These are phyloP conservation scores for Juglanconis sp. DNA, from an alignment of 2,329 filamentous ascomycete species.

Conservation along the genomic window DNA sequence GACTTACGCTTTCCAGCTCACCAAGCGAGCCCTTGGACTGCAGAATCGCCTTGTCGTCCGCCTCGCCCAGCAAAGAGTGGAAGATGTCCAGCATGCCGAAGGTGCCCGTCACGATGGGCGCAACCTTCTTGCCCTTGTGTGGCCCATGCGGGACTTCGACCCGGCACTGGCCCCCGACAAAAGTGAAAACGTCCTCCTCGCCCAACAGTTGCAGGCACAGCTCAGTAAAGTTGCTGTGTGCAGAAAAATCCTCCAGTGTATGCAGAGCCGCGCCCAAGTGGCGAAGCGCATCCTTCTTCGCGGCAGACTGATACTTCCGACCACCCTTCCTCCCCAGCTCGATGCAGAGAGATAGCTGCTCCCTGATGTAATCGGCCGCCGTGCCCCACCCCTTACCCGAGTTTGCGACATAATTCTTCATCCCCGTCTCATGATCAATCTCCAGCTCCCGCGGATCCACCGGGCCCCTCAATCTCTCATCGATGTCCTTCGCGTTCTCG, in stretches of 20 bases:
- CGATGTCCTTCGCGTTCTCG: constrained; percentile 27
- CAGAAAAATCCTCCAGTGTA: constrained; percentile 52
- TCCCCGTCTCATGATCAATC: constrained; percentile 28
- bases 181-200: constrained; percentile 47
- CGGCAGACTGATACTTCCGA: constrained; percentile 18
- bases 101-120: constrained; percentile 51
- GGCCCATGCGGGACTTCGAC: constrained; percentile 26
- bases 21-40: constrained; percentile 28
- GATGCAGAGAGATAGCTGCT: constrained; percentile 25
- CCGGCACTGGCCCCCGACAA: constrained; percentile 41
- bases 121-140: constrained; percentile 38
- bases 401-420: constrained; percentile 32
- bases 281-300: constrained; percentile 25
- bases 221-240: constrained; percentile 54
- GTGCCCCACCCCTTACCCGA: constrained; percentile 26
- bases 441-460: constrained; percentile 28
- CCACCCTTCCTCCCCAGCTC: constrained; percentile 23
- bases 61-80: constrained; percentile 29
- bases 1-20: constrained; percentile 22
- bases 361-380: constrained; percentile 27
- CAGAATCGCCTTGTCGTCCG: constrained; percentile 29
- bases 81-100: constrained; percentile 41
- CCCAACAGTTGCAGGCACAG: constrained; percentile 49
- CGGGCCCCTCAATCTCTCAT: constrained; percentile 27
- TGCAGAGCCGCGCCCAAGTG: constrained; percentile 49